Base-by-base conservation (phyloP, 1,139 yeast genomes). In the Yamadazyma taylorii region DNA sequence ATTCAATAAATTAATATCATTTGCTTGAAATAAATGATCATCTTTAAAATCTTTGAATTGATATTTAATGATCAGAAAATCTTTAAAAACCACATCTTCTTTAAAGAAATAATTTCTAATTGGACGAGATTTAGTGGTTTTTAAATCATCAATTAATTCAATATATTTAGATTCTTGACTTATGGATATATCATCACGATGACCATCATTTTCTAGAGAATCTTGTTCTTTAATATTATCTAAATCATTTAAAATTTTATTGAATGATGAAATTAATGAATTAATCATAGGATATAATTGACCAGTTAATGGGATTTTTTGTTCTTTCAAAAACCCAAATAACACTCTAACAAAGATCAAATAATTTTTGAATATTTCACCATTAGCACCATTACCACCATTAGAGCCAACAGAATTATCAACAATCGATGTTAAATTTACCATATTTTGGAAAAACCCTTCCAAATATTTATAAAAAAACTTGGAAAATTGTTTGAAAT, bases 31-130 rank as follows among this genome's bases (percentile, higher is more conserved):
- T 33, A 69, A 51, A 37, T 58, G 65, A 14, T 67, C 67, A 51
- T 81, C 87, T 45, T 79, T 69, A 50, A 82, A 83, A 53, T 81
- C 89, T 37, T 70, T 70, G 41, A 82, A 66, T 41, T 73, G 73
- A 48, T 62, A 73, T 27, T 69, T 73, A 21, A 83, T 65, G 3
- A 81, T 70, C 36, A 66, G 62, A 48, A 79, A 81, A 41, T 81
- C 89, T 43, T 77, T 76, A 43, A 81, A 62, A 12, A 69, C 59
- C 8, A 82, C 78, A 60, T 85, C 94, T 48, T 84, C 92, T 30
- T 64, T 58, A 50, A 81, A 83, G 40, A 73, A 75, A 45, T 79
- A 75, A 2, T 58, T 53, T 54, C 90, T 66, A n/a, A 54, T 42
- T 2, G 75, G 73, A 29, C 63, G 45, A 3, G 40, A 34, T 5